Conservation (phyloP, 2,329 filamentous ascomycete genomes). For the Verticillium dahliae region DNA sequence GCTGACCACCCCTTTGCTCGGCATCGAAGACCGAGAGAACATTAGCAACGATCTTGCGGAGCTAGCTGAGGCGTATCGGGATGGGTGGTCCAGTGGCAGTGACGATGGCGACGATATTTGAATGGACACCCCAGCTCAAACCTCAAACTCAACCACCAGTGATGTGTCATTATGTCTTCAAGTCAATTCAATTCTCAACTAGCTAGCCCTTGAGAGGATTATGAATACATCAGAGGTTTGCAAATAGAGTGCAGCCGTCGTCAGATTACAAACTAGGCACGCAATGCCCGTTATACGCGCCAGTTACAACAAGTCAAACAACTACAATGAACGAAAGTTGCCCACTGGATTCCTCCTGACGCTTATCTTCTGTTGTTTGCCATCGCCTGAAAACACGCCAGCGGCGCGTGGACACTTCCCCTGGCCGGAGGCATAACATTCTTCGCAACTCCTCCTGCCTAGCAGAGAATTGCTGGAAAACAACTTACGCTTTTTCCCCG, state of each 20-base stretch:
- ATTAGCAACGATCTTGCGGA: conserved; percentile 76
- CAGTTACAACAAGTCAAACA: not conserved
- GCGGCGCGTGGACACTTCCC: not conserved
- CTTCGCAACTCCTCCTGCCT: not conserved
- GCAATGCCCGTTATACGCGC: not conserved
- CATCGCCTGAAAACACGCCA: not conserved
- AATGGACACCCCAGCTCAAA: not conserved
- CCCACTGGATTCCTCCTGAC: not conserved
- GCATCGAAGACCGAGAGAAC: conserved; percentile 73
- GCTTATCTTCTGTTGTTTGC: not conserved
- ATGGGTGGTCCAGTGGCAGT: conserved; percentile 76
- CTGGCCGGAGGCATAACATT: not conserved
- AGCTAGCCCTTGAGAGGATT: not conserved
- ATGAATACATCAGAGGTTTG: not conserved
- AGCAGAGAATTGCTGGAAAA: not conserved
- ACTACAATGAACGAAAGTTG: too few species aligned
- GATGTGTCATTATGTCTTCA: not conserved
- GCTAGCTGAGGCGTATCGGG: conserved; percentile 81
- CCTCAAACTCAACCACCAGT: not conserved
- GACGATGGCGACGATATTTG: conserved; percentile 61
- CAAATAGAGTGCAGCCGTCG: not conserved
- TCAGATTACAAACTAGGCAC: not conserved
- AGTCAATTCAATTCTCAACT: not conserved
- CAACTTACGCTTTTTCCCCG: not conserved
- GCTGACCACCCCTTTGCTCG: conserved; percentile 56